Conservation (phyloP, 805 yeast genomes). For the Candida germanica region DNA sequence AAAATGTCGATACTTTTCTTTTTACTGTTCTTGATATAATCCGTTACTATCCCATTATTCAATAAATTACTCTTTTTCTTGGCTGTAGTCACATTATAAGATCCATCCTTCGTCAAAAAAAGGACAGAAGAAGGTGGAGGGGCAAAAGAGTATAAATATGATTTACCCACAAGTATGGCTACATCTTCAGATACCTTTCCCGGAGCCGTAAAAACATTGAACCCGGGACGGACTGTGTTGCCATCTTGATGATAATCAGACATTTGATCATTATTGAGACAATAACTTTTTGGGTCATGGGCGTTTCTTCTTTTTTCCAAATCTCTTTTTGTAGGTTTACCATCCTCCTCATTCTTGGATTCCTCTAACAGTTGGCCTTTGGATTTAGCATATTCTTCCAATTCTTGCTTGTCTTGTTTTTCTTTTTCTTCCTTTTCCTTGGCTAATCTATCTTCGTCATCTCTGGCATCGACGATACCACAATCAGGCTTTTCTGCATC, state of each 20-base stretch:
- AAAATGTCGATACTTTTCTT: conserved; percentile 14
- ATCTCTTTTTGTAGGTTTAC: conserved; percentile 1
- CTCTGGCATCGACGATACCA: conserved; percentile 39
- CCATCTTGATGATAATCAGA: conserved; percentile 15
- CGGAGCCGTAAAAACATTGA: conserved; percentile 33
- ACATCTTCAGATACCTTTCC: conserved; percentile 26
- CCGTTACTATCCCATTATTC: conserved; percentile 16
- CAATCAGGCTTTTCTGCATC: conserved; percentile 35
- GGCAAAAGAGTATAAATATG: conserved; percentile 41
- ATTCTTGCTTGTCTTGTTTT: conserved; percentile 9
- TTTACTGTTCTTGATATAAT: conserved; percentile 5
- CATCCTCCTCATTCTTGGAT: conserved; percentile 7
- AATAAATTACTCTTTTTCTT: conserved; percentile 20
- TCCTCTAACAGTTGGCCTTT: conserved; percentile 10
- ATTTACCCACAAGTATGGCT: conserved; percentile 31
- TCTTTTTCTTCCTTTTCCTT: conserved; percentile 11
- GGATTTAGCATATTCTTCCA: conserved; percentile 6
- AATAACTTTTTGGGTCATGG: conserved; percentile 16
- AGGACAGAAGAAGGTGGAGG: conserved; percentile 35
- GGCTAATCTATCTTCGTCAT: conserved; percentile 14
- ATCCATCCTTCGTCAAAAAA: conserved; percentile 37
- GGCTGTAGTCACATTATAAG: conserved; percentile 23
- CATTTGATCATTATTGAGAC: conserved; percentile 16
- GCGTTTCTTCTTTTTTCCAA: conserved; percentile 9
- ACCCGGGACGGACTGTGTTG: conserved; percentile 30